Evolutionary conservation across 1,284 basidiomycete genomes (phyloP).

Genomic region (Cryptococcus wingfieldii): DNA sequence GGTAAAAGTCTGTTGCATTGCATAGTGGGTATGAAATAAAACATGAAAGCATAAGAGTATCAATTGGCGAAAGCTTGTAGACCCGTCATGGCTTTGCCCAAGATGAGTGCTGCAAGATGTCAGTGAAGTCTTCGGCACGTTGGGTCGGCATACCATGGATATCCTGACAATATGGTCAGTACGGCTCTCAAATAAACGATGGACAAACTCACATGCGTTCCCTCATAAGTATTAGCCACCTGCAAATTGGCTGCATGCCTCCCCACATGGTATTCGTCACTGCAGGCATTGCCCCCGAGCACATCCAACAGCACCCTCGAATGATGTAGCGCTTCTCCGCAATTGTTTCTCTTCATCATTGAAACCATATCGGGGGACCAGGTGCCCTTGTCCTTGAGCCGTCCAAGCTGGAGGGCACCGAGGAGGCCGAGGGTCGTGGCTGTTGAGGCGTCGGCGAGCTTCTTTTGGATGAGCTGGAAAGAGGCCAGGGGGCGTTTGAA

Average conservation of each 20-base stretch:
- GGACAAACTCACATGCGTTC: slow-evolving; percentile 48
- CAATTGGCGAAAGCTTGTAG: slow-evolving; percentile 65
- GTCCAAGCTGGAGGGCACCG: slow-evolving; percentile 73
- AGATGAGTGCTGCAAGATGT: slow-evolving; percentile 59
- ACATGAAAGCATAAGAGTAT: neutral
- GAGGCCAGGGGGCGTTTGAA: slow-evolving; percentile 85
- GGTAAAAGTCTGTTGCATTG: no score
- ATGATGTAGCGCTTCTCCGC: slow-evolving; percentile 83
- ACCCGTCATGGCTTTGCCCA: slow-evolving; percentile 87
- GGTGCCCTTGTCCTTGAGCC: slow-evolving; percentile 76
- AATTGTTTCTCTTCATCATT: slow-evolving; percentile 93
- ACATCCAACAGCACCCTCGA: slow-evolving; percentile 76
- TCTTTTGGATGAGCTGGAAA: slow-evolving; percentile 96
- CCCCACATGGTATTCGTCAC: slow-evolving; percentile 90
- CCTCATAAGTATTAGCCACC: slow-evolving; percentile 89
- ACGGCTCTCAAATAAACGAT: neutral
- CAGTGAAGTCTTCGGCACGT: neutral
- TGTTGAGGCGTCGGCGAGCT: slow-evolving; percentile 86
- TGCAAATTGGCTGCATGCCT: slow-evolving; percentile 83
- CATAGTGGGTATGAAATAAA: no score
- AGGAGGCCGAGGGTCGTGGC: slow-evolving; percentile 78
- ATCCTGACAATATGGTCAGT: slow-evolving; percentile 54
- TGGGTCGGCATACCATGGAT: slow-evolving; percentile 55
- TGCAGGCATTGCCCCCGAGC: slow-evolving; percentile 81
- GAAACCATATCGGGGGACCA: slow-evolving; percentile 90